Evolutionary conservation across 768 basidiomycete species (phyloP), one percentile per base, ranked within the genome.

Genomic region (Pisolithus sp.): DNA sequence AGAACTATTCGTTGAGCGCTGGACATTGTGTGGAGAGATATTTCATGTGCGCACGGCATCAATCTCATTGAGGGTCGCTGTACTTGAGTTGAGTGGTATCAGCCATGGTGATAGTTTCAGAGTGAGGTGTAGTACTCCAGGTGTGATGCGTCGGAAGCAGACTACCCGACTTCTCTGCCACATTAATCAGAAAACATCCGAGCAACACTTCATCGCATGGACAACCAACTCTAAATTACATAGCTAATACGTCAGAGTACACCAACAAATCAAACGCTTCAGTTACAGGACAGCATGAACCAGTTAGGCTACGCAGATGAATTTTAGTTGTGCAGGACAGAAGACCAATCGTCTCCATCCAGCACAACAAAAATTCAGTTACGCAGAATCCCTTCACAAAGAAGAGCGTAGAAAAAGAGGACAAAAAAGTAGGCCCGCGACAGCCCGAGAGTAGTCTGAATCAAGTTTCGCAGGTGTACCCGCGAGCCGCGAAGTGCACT

Each of bases 21-120:
- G n/a, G 23, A 6, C 4, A 38, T 5, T 12, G 21, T 34, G 15
- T 9, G 39, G 4, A 12, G 31, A 23, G 30, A 13, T 24, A n/a
- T 23, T 5, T 15, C 37, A 37, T 17, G 2, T 12, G 58, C 70
- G 37, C 30, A 78, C 82, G 63, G 69, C 69, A 3, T 73, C 66
- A 21, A 84, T 82, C 24, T 81, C 79, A 34, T 78, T 75, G 36
- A 83, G 30, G 15, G 79, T 68, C 0, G 82, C n/a, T 82, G 55
- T 73, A 78, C 37, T 52, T 59, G 41, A 76, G 70, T 47, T 69
- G 60, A 40, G 67, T 48, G 67, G 69, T 64, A n/a, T 4, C 36
- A 7, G 63, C 23, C 63, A 69, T 62, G 36, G 21, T 17, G 34
- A 12, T n/a, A 7, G 8, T 18, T 18, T 1, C 21, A 20, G 40